phyloP scores from a whole-genome alignment of 2,329 filamentous ascomycete genomes.

The Drechslerella dactyloides region DNA sequence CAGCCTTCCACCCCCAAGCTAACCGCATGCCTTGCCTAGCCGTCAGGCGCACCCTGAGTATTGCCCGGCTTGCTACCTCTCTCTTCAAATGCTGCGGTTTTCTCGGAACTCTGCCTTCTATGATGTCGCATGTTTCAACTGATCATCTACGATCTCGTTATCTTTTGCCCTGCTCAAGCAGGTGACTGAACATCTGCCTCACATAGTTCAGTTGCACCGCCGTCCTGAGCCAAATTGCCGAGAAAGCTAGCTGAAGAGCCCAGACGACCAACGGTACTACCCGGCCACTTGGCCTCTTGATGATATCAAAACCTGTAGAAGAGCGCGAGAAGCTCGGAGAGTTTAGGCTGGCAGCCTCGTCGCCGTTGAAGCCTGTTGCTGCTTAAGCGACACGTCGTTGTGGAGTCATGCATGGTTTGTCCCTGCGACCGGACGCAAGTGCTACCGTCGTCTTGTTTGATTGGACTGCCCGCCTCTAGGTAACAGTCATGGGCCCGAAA shows the following conservation, averaged over 20 bases:
- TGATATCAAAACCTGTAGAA: neutral
- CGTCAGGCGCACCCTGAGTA: conserved; percentile 34
- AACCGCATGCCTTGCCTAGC: conserved; percentile 24
- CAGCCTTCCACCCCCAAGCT: conserved; percentile 8
- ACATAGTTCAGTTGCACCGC: neutral
- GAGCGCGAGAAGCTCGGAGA: conserved; percentile 9
- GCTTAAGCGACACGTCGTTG: conserved; percentile 31
- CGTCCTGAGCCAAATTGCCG: neutral
- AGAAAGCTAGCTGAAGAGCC: neutral
- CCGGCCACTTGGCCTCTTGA: neutral
- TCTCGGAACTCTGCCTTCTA: neutral
- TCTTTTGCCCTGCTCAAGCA: too few relatives aligned
- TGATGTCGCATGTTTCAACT: neutral
- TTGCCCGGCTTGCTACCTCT: too few relatives aligned
- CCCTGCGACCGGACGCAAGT: conserved; percentile 3
- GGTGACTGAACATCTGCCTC: too few relatives aligned
- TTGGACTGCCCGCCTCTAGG: conserved; percentile 19
- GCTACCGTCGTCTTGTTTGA: conserved; percentile 9
- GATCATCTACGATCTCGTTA: neutral
- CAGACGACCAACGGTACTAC: neutral
- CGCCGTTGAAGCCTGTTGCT: conserved; percentile 31
- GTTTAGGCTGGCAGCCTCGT: conserved; percentile 37
- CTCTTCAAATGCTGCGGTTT: too few relatives aligned
- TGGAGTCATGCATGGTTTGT: conserved; percentile 39
- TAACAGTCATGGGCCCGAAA: conserved; percentile 4